Base-by-base conservation (phyloP, 345 rosid species). In the Cardamine chenopodiifolia region DNA sequence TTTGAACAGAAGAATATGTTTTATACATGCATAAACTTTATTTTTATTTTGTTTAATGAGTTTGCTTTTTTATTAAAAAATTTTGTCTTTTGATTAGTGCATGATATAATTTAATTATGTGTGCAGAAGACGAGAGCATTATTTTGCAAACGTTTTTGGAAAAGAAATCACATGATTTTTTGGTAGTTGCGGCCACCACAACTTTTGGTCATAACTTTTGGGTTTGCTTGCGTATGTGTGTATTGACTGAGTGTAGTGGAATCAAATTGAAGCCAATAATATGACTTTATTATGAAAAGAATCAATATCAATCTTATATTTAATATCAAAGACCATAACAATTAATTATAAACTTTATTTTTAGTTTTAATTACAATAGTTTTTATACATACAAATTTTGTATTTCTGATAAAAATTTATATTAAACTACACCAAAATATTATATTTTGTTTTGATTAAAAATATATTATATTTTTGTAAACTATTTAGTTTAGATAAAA, bases 171-270 rank as follows among this genome's bases (percentile, higher is more conserved):
- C 49, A 39, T 22, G 28, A 31, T 50, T 34, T 22, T 66, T 34
- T 47, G 58, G 74, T 58, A 59, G 66, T 22, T 45, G 47, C 20
- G 66, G 18, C 25, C 47, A 58, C 66, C 25, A 48, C 18, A 22
- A 59, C 58, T 48, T 22, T 70, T 47, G 34, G 67, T 48, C 59
- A 60, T 48, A 60, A 61, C 67, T 71, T 67, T 60, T 60, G 68
- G 67, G 7, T n/a, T 48, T 60, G 50, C 58, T 47, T 48, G 48
- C 37, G 15, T 59, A 59, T 70, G 48, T n/a, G 35, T n/a, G 28
- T 26, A 14, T 34, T 57, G 45, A 70, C 55, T 19, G 19, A 12
- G 39, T 26, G 15, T 5, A 34, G 64, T 12, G 45, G 17, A 59
- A 59, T 12, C 13, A 56, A 29, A 62, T 37, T 31, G 50, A 56